Evolutionary conservation across 2,329 filamentous ascomycete genomes (phyloP), one percentile per base, ranked within the genome.

Genomic region (Penicillium sp.): DNA sequence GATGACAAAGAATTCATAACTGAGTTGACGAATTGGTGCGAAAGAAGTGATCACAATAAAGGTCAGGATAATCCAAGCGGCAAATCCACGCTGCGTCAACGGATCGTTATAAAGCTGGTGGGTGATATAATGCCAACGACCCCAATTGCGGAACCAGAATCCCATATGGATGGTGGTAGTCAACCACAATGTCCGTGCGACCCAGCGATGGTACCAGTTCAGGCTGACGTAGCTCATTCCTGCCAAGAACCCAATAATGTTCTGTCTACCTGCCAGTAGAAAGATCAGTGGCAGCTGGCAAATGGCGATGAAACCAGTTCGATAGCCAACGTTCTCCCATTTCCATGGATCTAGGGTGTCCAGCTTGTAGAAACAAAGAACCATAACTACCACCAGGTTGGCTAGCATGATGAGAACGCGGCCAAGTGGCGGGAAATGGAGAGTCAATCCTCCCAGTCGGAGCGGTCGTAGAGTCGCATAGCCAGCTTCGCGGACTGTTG

Each of bases 311-410:
- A 79, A 82, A 5, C 80, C 82, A 5, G 78, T 79, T 32, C 82
- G 77, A 63, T 84, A 85, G 13, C 79, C 84, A 53, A 86, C 78
- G 44, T 78, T 72, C 62, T 86, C 83, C 75, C 79, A 83, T 40
- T 74, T 72, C 70, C 79, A 78, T 45, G 76, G 69, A 53, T 82
- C 73, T 1, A 66, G 71, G 0, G 81, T 75, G 63, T 85, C 73
- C 31, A 85, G 73, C 32, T 78, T 78, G 65, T 84, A 85, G 59
- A 85, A 81, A 63, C 79, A 83, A 29, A 84, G 76, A 2, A 83
- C 71, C n/a, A 85, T 62, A 2, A 82, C 74, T 14, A 81, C 69
- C 6, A 81, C 57, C n/a, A 79, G 56, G 59, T 85, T 83, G 2
- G 69, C 70, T 24, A 76, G 61, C 7, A 73, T 62, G 44, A 74